These are phyloP conservation scores for Triticum timopheevii DNA, from an alignment of 176 grass and related monocot species.

Conservation along the genomic window DNA sequence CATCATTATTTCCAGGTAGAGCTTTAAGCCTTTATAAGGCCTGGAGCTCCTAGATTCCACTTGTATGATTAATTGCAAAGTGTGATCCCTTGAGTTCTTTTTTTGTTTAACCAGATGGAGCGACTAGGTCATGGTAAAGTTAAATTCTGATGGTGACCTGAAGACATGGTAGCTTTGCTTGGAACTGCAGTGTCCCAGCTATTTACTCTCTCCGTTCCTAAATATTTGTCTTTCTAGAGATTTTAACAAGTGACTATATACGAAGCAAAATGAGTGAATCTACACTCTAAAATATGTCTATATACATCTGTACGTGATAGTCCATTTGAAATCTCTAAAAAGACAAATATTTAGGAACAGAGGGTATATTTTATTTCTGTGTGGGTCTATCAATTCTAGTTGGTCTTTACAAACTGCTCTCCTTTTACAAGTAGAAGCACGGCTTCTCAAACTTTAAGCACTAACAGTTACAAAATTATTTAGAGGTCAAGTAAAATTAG, in stretches of 20 bases:
- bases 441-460: no score
- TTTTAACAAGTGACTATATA: no score
- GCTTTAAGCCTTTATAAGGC: background rate
- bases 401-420: background rate
- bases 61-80: background rate
- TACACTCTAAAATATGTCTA: no score
- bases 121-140: background rate
- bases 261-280: no score
- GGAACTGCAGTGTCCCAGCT: background rate
- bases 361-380: background rate
- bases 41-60: background rate
- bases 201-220: no score
- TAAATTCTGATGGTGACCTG: background rate
- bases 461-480: no score
- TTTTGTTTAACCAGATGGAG: background rate
- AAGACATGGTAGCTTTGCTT: background rate
- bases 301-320: no score
- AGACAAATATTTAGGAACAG: no score
- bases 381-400: background rate
- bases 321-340: no score
- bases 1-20: background rate
- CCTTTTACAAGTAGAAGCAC: no score
- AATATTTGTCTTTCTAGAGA: no score
- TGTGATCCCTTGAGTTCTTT: background rate
- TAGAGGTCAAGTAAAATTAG: no score